Percentiles rank a stretch among this genome's conserved stretches.
Evolutionary conservation across 1,284 basidiomycete species (phyloP).

Genomic region (Naganishia liquefaciens): DNA sequence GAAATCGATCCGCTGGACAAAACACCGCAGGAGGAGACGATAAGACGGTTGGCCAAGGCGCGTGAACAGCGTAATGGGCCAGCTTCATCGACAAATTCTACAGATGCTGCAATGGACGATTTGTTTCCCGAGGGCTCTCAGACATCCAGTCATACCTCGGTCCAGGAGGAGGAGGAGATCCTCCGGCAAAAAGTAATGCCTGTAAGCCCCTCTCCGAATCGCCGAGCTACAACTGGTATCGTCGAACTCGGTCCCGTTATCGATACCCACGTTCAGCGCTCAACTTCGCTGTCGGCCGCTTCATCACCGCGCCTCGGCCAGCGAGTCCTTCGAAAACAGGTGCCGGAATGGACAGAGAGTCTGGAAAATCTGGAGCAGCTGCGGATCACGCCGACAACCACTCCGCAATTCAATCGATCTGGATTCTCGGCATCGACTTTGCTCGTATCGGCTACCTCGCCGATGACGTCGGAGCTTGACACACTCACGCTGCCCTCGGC

Average conservation of each 20-base stretch:
- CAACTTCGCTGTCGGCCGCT: too few relatives aligned
- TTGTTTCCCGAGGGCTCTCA: conserved; percentile 8
- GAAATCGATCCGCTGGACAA: conserved; percentile 18
- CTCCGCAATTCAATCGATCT: too few relatives aligned
- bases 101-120: neutral
- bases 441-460: too few relatives aligned
- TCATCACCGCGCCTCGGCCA: neutral
- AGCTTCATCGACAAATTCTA: neutral
- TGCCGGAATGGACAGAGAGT: conserved; percentile 8
- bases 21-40: neutral
- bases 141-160: conserved; percentile 12
- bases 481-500: too few relatives aligned
- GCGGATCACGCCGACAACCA: too few relatives aligned
- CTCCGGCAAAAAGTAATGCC: neutral
- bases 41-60: neutral
- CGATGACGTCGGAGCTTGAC: too few relatives aligned
- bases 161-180: conserved; percentile 3
- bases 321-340: conserved; percentile 21
- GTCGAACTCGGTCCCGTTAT: too few relatives aligned
- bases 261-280: too few relatives aligned
- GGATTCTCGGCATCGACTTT: too few relatives aligned
- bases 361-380: conserved; percentile 24
- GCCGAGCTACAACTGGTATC: neutral
- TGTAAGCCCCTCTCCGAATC: neutral
- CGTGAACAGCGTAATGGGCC: neutral